Evolutionary conservation across 164 flowering plant genomes (phyloP).

Genomic region (Taxillus chinensis): DNA sequence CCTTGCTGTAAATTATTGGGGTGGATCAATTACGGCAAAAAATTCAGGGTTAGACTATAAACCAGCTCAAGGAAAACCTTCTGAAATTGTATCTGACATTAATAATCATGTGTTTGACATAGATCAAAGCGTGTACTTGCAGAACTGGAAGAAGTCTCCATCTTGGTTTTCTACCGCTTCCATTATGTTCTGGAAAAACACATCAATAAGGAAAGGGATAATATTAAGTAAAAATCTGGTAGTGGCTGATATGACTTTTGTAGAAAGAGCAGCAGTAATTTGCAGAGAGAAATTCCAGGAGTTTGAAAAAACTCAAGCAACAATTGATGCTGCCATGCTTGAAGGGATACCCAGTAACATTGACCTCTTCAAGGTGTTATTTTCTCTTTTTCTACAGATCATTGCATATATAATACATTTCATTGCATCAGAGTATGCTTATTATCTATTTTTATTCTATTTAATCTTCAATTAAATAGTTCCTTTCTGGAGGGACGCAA

Average conservation of each 20-base stretch:
- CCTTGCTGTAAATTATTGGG: slow-evolving; percentile 82
- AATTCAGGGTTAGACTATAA: slow-evolving; percentile 17
- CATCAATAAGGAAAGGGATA: slow-evolving; percentile 42
- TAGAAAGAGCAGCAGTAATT: slow-evolving; percentile 55
- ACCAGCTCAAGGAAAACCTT: slow-evolving; percentile 12
- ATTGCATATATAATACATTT: too few species aligned
- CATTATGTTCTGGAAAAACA: slow-evolving; percentile 62
- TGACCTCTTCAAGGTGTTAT: slow-evolving; percentile 80
- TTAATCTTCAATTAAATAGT: too few species aligned
- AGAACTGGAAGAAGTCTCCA: slow-evolving; percentile 79
- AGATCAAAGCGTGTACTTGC: slow-evolving; percentile 88
- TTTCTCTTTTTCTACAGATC: background rate
- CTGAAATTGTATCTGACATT: slow-evolving; percentile 26
- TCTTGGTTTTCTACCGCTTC: slow-evolving; percentile 75
- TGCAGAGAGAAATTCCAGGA: slow-evolving; percentile 51
- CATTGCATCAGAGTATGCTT: too few species aligned
- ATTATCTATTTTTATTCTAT: too few species aligned
- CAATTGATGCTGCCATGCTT: slow-evolving; percentile 90
- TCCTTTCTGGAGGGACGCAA: too few species aligned
- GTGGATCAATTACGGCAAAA: slow-evolving; percentile 58
- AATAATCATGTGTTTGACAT: slow-evolving; percentile 49
- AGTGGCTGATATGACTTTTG: slow-evolving; percentile 54
- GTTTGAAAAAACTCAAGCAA: slow-evolving; percentile 86
- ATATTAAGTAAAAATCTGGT: slow-evolving; percentile 69
- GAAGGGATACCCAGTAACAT: slow-evolving; percentile 95